Evolutionary conservation across 73 alveolate genomes (phyloP).

Genomic region (Symbiodinium natans): DNA sequence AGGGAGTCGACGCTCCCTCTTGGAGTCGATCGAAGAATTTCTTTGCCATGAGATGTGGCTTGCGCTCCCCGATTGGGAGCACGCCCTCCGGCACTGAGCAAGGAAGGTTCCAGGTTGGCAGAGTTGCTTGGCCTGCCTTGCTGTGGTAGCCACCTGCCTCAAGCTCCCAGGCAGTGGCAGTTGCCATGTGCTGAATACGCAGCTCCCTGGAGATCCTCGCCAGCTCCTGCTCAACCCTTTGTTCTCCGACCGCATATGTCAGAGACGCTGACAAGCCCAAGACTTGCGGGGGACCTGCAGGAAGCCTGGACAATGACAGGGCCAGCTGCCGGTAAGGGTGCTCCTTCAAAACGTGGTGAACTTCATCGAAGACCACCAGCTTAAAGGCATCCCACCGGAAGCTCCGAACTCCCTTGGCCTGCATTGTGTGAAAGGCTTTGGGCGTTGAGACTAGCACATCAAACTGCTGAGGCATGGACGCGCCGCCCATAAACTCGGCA

Average conservation of each 20-base stretch:
- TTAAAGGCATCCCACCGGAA: not conserved
- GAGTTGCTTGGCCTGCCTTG: not conserved
- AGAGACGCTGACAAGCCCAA: constrained; percentile 68
- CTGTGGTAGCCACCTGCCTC: constrained; percentile 33
- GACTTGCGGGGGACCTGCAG: not conserved
- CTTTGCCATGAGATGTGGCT: constrained; percentile 58
- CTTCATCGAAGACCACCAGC: constrained; percentile 78
- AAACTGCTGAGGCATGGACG: constrained; percentile 3
- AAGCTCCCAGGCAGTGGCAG: constrained; percentile 21
- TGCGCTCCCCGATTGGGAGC: not conserved
- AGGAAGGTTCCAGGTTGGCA: not conserved
- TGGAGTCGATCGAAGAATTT: not conserved
- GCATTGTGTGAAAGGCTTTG: constrained; percentile 34
- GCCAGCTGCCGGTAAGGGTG: constrained; percentile 77
- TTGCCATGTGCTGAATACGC: not conserved
- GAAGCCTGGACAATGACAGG: not conserved
- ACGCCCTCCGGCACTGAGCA: not conserved
- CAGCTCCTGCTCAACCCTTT: not conserved
- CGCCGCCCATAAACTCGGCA: constrained; percentile 17
- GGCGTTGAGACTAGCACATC: constrained; percentile 44
- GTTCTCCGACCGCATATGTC: constrained; percentile 63
- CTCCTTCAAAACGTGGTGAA: constrained; percentile 59
- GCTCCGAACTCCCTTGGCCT: not conserved
- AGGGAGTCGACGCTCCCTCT: not conserved
- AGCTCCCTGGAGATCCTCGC: constrained; percentile 39